Base-by-base conservation (phyloP, 2,329 filamentous ascomycete species). In the Didymella exigua region DNA sequence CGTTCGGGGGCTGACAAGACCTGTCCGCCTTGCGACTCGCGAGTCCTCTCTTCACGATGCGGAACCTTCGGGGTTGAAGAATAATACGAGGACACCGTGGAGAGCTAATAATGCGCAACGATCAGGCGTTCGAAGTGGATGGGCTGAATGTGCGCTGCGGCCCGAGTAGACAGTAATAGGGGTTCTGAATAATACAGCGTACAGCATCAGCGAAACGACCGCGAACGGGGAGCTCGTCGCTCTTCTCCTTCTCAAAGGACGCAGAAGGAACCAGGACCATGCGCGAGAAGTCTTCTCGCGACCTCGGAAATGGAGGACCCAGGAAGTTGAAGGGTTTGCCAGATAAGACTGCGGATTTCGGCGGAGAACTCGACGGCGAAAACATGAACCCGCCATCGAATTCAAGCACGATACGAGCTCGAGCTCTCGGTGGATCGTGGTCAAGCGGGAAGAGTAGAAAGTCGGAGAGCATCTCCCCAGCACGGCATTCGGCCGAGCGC, bases 91-190 rank as follows among this genome's bases (percentile, higher is more conserved):
- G 34, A 42, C 31, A 6, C 30, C 29, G 21, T 42, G 26, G 14
- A 29, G 29, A 49, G 33, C 30, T 36, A 50, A 16, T 36, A 50
- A 16, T 30, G 30, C 26, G 41, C 29, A 31, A 8, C 21, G 36
- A 24, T 31, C 46, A 50, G n/a, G 27, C 29, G 41, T 24, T 42
- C 24, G 9, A 42, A 18, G 23, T 11, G 21, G 14, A 18, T 19
- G 21, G 42, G 23, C 24, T 46, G 29, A 31, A 19, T 31, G 18
- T 40, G 49, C 6, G 29, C 23, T 26, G n/a, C 46, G 52, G 41
- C 18, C 52, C 36, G 30, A 42, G 24, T 55, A 55, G 46, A 55
- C 52, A 46, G 52, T 46, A 23, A 42, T 55, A 55, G 52, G 10
- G 13, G 24, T 13, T 26, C 19, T 29, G 14, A 45, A 47, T 31